Percentiles rank a stretch among this genome's conserved stretches.
phyloP scores from a whole-genome alignment of 2,329 filamentous ascomycete species.

The Zymoseptoria ardabiliae region DNA sequence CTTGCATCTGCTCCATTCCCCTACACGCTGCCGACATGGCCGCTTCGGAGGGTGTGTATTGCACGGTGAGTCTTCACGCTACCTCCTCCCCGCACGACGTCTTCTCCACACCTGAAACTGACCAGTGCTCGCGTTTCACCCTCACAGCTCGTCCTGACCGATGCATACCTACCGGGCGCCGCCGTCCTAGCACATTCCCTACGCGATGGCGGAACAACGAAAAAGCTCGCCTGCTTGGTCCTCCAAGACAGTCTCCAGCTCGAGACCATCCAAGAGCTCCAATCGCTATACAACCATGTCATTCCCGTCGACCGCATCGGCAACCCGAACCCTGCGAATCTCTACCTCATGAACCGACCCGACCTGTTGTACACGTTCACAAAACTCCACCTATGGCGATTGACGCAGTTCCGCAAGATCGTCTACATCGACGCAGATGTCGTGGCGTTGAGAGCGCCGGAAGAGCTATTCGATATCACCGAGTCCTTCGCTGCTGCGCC shows the following conservation, averaged over 20 bases:
- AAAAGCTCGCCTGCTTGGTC: conserved; percentile 77
- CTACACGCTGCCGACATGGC: conserved; percentile 12
- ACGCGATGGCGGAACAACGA: conserved; percentile 78
- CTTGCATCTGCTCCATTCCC: background rate
- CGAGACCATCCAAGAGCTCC: conserved; percentile 68
- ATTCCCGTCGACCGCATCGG: conserved; percentile 75
- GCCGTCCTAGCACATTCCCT: conserved; percentile 91
- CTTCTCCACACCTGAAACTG: conserved; percentile 4
- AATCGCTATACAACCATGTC: conserved; percentile 82
- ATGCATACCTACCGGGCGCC: conserved; percentile 87
- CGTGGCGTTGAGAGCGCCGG: conserved; percentile 80
- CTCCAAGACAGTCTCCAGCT: conserved; percentile 71
- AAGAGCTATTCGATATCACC: conserved; percentile 75
- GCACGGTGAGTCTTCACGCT: conserved; percentile 46
- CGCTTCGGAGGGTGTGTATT: conserved; percentile 53
- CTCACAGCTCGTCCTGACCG: conserved; percentile 76
- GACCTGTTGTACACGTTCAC: conserved; percentile 92
- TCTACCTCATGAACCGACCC: conserved; percentile 83
- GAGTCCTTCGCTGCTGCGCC: conserved; percentile 65
- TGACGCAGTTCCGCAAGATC: conserved; percentile 81
- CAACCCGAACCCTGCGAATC: conserved; percentile 70
- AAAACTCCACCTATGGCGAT: conserved; percentile 91
- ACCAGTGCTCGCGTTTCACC: conserved; percentile 6
- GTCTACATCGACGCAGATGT: conserved; percentile 94
- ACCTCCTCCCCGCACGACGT: background rate